Conservation (phyloP, 164 flowering plant species). For the Brasenia schreberi region DNA sequence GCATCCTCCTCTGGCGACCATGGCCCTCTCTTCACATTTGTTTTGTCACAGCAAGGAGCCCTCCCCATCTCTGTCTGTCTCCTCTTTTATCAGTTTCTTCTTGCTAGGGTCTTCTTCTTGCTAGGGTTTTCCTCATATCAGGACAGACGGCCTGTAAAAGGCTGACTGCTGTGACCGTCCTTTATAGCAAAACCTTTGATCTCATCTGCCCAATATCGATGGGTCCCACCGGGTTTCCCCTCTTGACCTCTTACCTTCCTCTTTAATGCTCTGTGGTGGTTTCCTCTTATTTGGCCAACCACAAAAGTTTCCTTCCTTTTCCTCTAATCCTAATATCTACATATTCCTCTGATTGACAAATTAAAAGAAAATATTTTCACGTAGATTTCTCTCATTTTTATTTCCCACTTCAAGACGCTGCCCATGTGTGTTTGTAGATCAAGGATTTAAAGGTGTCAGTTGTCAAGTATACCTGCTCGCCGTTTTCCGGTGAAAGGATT, state of each 20-base stretch:
- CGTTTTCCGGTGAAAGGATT: neutral
- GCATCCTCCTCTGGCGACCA: slow-evolving; percentile 91
- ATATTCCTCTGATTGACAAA: too few species aligned
- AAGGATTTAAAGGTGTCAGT: neutral
- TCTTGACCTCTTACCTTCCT: neutral
- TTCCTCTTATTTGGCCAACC: neutral
- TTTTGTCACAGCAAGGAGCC: slow-evolving; percentile 90
- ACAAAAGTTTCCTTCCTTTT: neutral
- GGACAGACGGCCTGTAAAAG: neutral
- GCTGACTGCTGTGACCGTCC: neutral
- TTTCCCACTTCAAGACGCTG: too few species aligned
- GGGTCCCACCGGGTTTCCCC: neutral
- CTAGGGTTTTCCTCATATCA: neutral
- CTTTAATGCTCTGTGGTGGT: neutral
- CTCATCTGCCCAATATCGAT: neutral
- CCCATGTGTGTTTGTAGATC: too few species aligned
- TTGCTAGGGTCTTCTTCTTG: neutral
- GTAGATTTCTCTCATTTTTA: too few species aligned
- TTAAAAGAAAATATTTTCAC: too few species aligned
- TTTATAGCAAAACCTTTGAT: neutral
- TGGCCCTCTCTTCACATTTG: slow-evolving; percentile 76
- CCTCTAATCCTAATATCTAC: neutral
- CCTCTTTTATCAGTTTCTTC: neutral
- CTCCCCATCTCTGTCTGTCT: slow-evolving; percentile 44
- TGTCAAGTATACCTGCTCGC: neutral